A percentile compares a stretch with the other conserved stretches of the same genome.
Evolutionary conservation across 352 stramenopile species (phyloP).

Genomic region (Globisporangium nunn): DNA sequence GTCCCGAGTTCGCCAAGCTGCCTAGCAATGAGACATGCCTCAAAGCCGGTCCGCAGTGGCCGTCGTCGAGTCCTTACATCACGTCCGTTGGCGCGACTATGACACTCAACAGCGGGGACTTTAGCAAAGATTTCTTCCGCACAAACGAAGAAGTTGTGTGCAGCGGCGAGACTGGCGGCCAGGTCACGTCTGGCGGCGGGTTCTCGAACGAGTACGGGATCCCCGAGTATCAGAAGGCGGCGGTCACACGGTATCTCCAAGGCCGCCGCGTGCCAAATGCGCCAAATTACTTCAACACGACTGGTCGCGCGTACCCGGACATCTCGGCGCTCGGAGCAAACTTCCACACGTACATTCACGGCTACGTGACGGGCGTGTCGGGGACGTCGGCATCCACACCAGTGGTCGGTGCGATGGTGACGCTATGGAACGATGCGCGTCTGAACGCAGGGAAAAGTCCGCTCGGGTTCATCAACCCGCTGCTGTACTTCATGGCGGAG

Average conservation of each 20-base stretch:
- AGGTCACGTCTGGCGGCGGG: constrained; percentile 83
- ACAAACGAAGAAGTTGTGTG: constrained; percentile 76
- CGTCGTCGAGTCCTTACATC: constrained; percentile 84
- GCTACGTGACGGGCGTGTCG: constrained; percentile 35
- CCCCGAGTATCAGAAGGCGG: constrained; percentile 68
- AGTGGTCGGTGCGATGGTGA: constrained; percentile 80
- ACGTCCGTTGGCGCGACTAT: constrained; percentile 89
- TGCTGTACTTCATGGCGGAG: constrained; percentile 77
- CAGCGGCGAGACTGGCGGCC: constrained; percentile 51
- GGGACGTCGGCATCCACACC: constrained; percentile 86
- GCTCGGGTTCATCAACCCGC: constrained; percentile 84
- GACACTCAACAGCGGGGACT: constrained; percentile 23
- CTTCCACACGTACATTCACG: constrained; percentile 66
- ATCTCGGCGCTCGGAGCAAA: constrained; percentile 65
- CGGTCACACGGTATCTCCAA: constrained; percentile 60
- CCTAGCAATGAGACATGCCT: constrained; percentile 43
- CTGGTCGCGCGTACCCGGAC: constrained; percentile 86
- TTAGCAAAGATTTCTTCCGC: constrained; percentile 44
- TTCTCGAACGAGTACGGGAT: constrained; percentile 82
- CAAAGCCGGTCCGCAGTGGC: constrained; percentile 66
- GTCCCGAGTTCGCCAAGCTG: constrained; percentile 55
- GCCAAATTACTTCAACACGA: constrained; percentile 69
- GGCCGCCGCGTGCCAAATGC: constrained; percentile 35
- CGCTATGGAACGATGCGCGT: constrained; percentile 81
- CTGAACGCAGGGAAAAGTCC: constrained; percentile 71